Conservation (phyloP, 2,329 filamentous ascomycete species). For the Akanthomyces lecanii region DNA sequence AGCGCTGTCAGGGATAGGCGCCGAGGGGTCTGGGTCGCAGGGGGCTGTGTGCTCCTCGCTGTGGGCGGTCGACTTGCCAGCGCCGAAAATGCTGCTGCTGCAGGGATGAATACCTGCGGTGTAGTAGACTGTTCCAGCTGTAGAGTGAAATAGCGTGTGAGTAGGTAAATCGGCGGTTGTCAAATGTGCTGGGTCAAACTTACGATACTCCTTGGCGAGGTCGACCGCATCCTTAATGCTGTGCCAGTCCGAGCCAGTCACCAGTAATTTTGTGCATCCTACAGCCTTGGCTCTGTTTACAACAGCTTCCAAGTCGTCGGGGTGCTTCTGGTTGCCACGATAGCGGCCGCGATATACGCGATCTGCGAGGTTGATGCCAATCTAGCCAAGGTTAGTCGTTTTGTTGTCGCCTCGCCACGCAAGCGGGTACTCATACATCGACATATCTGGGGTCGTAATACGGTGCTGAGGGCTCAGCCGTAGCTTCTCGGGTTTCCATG, state of each 20-base stretch:
- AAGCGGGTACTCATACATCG: conserved; percentile 45
- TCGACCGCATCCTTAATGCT: conserved; percentile 72
- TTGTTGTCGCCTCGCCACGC: neutral
- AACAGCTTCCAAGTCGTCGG: conserved; percentile 70
- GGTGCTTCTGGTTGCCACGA: conserved; percentile 71
- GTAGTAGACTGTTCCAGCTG: conserved; percentile 77
- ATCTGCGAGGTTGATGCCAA: conserved; percentile 95
- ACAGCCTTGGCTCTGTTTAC: conserved; percentile 72
- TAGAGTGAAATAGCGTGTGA: conserved; percentile 12
- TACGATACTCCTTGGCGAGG: conserved; percentile 71
- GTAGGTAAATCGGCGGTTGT: neutral
- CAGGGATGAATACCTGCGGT: conserved; percentile 96
- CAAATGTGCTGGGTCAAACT: conserved; percentile 28
- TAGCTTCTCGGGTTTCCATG: neutral
- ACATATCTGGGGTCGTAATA: conserved; percentile 49
- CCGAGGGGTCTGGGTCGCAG: conserved; percentile 49
- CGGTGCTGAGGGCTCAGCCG: neutral
- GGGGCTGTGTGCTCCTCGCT: conserved; percentile 43
- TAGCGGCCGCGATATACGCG: conserved; percentile 83
- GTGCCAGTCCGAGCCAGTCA: conserved; percentile 82
- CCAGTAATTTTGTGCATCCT: conserved; percentile 84
- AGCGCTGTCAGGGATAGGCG: conserved; percentile 46
- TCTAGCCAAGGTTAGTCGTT: conserved; percentile 38
- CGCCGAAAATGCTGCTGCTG: conserved; percentile 67
- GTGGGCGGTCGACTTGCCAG: conserved; percentile 39